Evolutionary conservation across 2,329 filamentous ascomycete genomes (phyloP).

Genomic region (Xylaria sp.): DNA sequence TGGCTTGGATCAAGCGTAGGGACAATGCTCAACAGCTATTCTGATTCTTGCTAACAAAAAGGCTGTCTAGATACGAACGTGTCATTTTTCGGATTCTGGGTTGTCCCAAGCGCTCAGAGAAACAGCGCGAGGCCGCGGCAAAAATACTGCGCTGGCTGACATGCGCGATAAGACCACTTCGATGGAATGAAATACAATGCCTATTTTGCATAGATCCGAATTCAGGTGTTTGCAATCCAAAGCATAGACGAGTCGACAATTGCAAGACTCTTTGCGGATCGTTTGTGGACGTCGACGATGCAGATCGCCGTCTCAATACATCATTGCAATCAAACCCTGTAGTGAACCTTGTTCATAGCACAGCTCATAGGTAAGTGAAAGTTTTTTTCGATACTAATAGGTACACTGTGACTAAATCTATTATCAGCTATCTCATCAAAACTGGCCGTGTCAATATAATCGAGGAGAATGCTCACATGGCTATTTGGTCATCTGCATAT

Average conservation of each 20-base stretch:
- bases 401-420: too few relatives aligned
- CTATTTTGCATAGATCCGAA: conserved; percentile 19
- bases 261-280: conserved; percentile 18
- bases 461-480: conserved; percentile 7
- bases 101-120: background rate
- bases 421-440: conserved; percentile 4
- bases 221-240: background rate
- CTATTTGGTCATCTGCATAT: conserved; percentile 2
- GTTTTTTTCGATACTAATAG: background rate
- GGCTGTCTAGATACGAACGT: conserved; percentile 13
- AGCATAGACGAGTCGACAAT: conserved; percentile 9
- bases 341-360: conserved; percentile 14
- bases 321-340: background rate
- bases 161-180: conserved; percentile 16
- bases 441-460: conserved; percentile 7
- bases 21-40: too few relatives aligned
- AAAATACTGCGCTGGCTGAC: conserved; percentile 17
- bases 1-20: conserved; percentile 27
- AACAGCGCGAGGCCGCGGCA: conserved; percentile 4
- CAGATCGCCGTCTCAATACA: background rate
- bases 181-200: conserved; percentile 22
- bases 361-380: conserved; percentile 11
- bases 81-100: conserved; percentile 17
- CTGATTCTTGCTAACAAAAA: too few relatives aligned
- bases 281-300: conserved; percentile 12